phyloP scores from a whole-genome alignment of 306 rosid species.

The Medicago lupulina region DNA sequence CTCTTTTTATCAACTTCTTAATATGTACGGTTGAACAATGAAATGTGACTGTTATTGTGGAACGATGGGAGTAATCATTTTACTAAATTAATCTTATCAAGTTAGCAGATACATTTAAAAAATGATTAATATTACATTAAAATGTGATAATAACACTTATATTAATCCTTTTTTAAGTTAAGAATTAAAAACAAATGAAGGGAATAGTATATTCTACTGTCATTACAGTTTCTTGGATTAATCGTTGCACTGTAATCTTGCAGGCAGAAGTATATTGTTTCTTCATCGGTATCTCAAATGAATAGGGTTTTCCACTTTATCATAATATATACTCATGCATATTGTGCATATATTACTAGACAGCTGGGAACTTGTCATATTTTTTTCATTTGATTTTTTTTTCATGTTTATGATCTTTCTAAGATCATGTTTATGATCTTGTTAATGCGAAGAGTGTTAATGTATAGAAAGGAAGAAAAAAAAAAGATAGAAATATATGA shows the following conservation, averaged over 20 bases:
- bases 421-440: background rate
- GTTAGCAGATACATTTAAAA: background rate
- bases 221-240: constrained; percentile 35
- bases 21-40: too few relatives aligned
- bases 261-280: background rate
- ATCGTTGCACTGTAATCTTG: constrained; percentile 4
- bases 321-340: background rate
- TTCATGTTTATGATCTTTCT: background rate
- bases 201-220: background rate
- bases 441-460: too few relatives aligned
- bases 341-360: background rate
- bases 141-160: too few relatives aligned
- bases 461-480: too few relatives aligned
- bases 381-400: background rate
- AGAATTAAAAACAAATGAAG: background rate
- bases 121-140: too few relatives aligned
- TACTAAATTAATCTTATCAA: too few relatives aligned
- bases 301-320: constrained; percentile 29
- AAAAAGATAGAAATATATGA: too few relatives aligned
- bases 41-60: too few relatives aligned
- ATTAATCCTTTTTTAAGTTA: too few relatives aligned
- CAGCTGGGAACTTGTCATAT: constrained; percentile 21
- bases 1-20: too few relatives aligned
- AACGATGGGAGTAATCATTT: too few relatives aligned
- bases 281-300: constrained; percentile 19